Percentiles rank a stretch among this genome's conserved stretches.
Evolutionary conservation across 441 rosid genomes (phyloP).

Genomic region (Erysimum pusillum): DNA sequence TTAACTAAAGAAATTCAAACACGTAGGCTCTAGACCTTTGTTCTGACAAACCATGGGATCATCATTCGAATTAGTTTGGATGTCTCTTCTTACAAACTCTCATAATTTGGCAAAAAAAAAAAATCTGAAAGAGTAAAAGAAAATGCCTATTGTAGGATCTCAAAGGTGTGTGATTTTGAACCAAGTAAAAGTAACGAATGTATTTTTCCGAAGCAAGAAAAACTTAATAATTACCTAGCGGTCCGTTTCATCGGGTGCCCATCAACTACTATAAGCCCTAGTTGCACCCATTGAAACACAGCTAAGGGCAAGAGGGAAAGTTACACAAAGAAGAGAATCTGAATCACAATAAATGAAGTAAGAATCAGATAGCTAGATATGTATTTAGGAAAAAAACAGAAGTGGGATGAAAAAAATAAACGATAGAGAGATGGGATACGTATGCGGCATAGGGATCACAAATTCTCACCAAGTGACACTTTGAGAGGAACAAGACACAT

Average conservation of each 20-base stretch:
- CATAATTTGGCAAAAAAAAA: background rate
- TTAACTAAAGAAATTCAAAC: background rate
- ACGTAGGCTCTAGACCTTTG: conserved; percentile 1
- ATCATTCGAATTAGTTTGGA: background rate
- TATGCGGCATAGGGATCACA: conserved; percentile 60
- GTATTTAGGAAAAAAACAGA: conserved; percentile 36
- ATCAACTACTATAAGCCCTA: conserved; percentile 35
- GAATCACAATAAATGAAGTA: conserved; percentile 35
- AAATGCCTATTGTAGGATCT: background rate
- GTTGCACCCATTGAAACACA: conserved; percentile 42
- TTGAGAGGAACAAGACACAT: conserved; percentile 36
- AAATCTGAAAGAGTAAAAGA: background rate
- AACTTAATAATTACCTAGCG: background rate
- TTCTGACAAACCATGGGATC: background rate
- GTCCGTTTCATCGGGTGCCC: conserved; percentile 15
- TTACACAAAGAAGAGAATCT: conserved; percentile 35
- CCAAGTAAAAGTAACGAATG: background rate
- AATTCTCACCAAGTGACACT: conserved; percentile 41
- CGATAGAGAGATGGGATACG: conserved; percentile 73
- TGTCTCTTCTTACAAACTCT: background rate
- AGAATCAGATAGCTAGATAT: conserved; percentile 27
- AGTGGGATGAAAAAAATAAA: conserved; percentile 46
- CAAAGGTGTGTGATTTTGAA: background rate
- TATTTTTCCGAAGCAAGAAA: background rate
- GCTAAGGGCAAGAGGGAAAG: conserved; percentile 27